phyloP scores from a whole-genome alignment of 257 asterid genomes.

The Solanum chilense region DNA sequence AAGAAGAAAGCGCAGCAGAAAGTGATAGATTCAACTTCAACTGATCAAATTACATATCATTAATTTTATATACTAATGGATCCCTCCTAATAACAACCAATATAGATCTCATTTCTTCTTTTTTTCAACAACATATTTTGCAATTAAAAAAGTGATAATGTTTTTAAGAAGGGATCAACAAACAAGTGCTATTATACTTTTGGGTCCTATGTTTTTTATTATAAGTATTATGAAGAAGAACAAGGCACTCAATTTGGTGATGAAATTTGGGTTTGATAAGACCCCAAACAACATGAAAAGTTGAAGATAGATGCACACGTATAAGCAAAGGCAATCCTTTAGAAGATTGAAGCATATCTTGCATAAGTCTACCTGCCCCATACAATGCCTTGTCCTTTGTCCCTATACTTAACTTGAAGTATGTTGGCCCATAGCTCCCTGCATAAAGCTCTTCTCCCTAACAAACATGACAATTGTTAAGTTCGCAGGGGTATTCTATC shows the following conservation, averaged over 20 bases:
- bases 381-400: constrained; percentile 58
- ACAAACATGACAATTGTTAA: neutral
- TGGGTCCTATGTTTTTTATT: constrained; percentile 49
- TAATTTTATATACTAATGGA: neutral
- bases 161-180: neutral
- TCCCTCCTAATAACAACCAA: neutral
- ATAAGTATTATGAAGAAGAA: constrained; percentile 20
- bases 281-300: constrained; percentile 50
- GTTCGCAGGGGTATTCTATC: neutral
- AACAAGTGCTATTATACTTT: constrained; percentile 38
- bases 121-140: neutral
- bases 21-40: too few relatives aligned
- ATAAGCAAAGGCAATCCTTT: constrained; percentile 42
- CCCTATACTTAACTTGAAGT: constrained; percentile 32
- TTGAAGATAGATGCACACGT: constrained; percentile 31
- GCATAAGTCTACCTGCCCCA: constrained; percentile 77
- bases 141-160: neutral
- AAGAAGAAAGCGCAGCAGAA: neutral
- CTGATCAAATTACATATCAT: neutral
- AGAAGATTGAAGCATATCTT: constrained; percentile 52
- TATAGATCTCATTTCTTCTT: neutral
- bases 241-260: constrained; percentile 39
- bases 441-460: constrained; percentile 39
- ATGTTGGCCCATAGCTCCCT: constrained; percentile 21
- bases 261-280: constrained; percentile 37